Base-by-base conservation (phyloP, 73 alveolate genomes). In the Paramecium pentaurelia region DNA sequence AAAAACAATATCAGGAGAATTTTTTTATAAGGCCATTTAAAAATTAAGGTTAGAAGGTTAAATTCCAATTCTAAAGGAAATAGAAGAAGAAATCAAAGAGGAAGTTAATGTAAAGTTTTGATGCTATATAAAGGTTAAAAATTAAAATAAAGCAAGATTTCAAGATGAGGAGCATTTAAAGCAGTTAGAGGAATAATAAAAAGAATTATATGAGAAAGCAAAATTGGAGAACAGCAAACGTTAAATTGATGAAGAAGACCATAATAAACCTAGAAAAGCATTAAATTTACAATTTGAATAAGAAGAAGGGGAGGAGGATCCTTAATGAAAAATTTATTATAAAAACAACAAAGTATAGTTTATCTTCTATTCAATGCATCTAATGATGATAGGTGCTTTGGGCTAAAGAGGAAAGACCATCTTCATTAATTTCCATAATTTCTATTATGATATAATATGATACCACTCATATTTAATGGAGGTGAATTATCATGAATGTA, bases 1-100 rank as follows among this genome's bases (percentile, higher is more conserved):
- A 64, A 80, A 80, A 47, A 80, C 91, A n/a, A 80, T 80, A 18
- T 45, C 77, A 32, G 91, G 91, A 38, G 91, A 80, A 12, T 80
- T 80, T 36, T 80, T 80, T 64, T 80, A 80, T 80, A 27, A 80
- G 49, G 91, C 91, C 54, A 45, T 80, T 49, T 25, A 45, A 47
- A 12, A 40, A 80, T 27, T 80, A 9, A 49, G 16, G 58, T 58
- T 80, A 3, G 91, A 80, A n/a, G 47, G 38, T 6, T 36, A 80
- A 49, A 42, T 80, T 6, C 77, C 75, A 14, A 37, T 32, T 8
- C 58, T 80, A 11, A 80, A 80, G 30, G 91, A 80, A 47, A 80
- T 80, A 2, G 91, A 80, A 80, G 91, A 80, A 45, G 91, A 80
- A 80, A 42, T 80, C 11, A 80, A 80, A 80, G 71, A 45, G 34